phyloP scores from a whole-genome alignment of 768 basidiomycete genomes.

The Kockovaella imperatae region DNA sequence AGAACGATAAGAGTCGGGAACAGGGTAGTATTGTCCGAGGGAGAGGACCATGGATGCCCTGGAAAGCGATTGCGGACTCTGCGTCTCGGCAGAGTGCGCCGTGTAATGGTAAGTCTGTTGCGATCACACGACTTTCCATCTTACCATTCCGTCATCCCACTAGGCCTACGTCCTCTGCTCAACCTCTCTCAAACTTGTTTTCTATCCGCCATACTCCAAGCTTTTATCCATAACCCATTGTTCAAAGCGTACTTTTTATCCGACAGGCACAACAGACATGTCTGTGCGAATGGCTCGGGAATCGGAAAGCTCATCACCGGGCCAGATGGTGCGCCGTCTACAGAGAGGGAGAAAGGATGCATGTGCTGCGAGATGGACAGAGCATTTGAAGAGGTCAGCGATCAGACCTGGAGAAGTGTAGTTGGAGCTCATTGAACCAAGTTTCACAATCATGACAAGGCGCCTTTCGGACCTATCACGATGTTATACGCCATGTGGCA shows the following conservation, averaged over 20 bases:
- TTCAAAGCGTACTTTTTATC: constrained; percentile 80
- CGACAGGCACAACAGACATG: constrained; percentile 69
- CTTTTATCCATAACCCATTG: constrained; percentile 80
- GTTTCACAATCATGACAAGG: constrained; percentile 50
- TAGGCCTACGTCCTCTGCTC: constrained; percentile 73
- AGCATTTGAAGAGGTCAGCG: constrained; percentile 42
- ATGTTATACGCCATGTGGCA: constrained; percentile 80
- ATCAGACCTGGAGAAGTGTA: no score
- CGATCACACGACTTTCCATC: not conserved
- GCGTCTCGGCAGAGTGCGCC: constrained; percentile 52
- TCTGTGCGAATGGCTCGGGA: constrained; percentile 26
- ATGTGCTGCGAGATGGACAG: constrained; percentile 92
- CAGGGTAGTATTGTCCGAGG: constrained; percentile 34
- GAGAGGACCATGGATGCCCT: constrained; percentile 51
- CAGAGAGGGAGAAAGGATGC: constrained; percentile 49
- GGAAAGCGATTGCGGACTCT: constrained; percentile 51
- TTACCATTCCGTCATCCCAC: not conserved
- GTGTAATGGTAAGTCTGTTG: constrained; percentile 60
- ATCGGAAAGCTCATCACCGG: constrained; percentile 43
- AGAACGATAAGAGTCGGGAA: constrained; percentile 20
- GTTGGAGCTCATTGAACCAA: constrained; percentile 19
- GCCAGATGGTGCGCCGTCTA: constrained; percentile 6
- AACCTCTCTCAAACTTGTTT: constrained; percentile 93
- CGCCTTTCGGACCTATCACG: constrained; percentile 70
- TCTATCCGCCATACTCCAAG: constrained; percentile 83